Base-by-base conservation (phyloP, 768 basidiomycete genomes). In the Daedaleopsis sinensis region DNA sequence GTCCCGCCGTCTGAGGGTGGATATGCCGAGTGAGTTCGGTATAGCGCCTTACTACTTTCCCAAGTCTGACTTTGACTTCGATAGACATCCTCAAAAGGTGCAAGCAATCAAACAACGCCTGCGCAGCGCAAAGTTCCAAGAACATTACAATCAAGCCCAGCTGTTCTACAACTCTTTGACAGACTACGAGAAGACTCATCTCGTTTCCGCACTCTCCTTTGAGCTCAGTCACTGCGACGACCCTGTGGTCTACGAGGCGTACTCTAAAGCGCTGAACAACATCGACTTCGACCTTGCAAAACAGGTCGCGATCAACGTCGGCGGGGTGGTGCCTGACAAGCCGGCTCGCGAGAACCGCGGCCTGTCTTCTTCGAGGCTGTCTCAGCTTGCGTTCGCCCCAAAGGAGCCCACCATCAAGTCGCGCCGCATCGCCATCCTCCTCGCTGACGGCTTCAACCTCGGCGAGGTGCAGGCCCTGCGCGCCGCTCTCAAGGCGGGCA, bases 191-290 rank as follows among this genome's bases (percentile, higher is more conserved):
- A 86, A 88, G 74, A 63, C 75, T n/a, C 92, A 95, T 71, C 77
- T 94, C 35, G 75, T 85, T 52, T 69, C 76, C 5, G 93, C 91
- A 5, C 79, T 91, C 59, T 84, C 86, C 13, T 96, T 96, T 71
- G 94, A 95, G 74, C 80, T 96, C 37, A 86, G 85, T 59, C 92
- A 94, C 69, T 91, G 89, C 73, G 88, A 92, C 54, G 91, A 94
- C 66, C 81, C 83, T 0, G 73, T 77, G 2, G 89, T 96, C 1
- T 89, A 89, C 72, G 76, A 84, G 70, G 79, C 78, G 2, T 90
- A 91, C 71, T 84, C 89, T 57, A 78, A 83, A 44, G 70, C 88
- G 16, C 81, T 92, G 65, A 89, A 87, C 71, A 78, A 89, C 68
- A 84, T 96, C 68, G 87, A 93, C 73, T 78, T 85, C 67, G 81